Evolutionary conservation across 148 eudicot genomes (phyloP), one percentile per base, ranked within the genome.

Genomic region (Vaccinium darrowii): DNA sequence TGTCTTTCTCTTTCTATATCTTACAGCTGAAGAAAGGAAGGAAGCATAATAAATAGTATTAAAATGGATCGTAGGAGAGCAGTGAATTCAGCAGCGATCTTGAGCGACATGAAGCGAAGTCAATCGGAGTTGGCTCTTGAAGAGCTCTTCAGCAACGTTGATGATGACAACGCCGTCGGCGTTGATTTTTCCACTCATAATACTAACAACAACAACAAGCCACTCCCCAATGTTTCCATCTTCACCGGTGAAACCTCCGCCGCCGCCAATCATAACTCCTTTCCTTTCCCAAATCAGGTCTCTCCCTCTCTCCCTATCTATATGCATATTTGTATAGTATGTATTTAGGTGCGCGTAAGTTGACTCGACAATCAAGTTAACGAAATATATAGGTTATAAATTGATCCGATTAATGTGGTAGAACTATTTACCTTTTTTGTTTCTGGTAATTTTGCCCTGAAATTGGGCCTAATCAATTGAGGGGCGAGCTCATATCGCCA

Each of bases 71-170:
- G 16, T 27, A 0, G 73, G 49, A 73, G 36, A 73, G 4, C 77
- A 73, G 77, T 73, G 50, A 73, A 36, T 7, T n/a, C 23, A 39
- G 39, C 77, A 9, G 71, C 5, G 43, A 12, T 33, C n/a, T 72
- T 33, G 9, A 1, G 25, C 8, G 65, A 82, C 47, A 82, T 88
- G 89, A 88, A 78, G 80, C 30, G 79, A 78, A 88, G 85, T 83
- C 63, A 43, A 0, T 85, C 87, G 13, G 89, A 82, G 39, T 30
- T 85, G 80, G 87, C 78, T 9, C 77, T 82, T 30, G 65, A 88
- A 36, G 83, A 71, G 83, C 62, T 85, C 74, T 72, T 69, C 71
- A 77, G 27, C 4, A 73, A 27, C 27, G 57, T 15, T 76, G 83
- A 8, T 3, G 8, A 23, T 23, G 30, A 58, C 18, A 79, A 57